These are phyloP conservation scores for Suhomyces sp. DNA, from an alignment of 805 yeast species.

Conservation along the genomic window DNA sequence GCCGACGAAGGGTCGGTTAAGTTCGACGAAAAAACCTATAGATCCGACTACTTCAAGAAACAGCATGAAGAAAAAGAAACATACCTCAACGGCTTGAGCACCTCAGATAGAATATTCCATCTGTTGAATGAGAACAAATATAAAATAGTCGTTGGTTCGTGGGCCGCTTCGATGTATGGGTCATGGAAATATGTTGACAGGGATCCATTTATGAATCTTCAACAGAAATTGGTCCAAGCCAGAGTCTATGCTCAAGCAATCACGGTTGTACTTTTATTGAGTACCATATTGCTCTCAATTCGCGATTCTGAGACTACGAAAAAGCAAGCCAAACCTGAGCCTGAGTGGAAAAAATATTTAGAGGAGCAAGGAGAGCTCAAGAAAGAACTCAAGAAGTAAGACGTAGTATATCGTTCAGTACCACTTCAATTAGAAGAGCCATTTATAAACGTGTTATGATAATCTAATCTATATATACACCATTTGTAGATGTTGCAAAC, in stretches of 20 bases:
- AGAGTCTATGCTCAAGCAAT: conserved; percentile 30
- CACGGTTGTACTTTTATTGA: conserved; percentile 25
- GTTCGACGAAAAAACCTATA: conserved; percentile 34
- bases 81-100: conserved; percentile 29
- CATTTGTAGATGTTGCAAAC: too few relatives aligned
- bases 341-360: conserved; percentile 21
- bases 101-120: conserved; percentile 29
- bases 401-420: too few relatives aligned
- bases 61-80: conserved; percentile 31
- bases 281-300: conserved; percentile 24
- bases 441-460: not conserved
- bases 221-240: conserved; percentile 28
- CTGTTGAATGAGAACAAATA: conserved; percentile 33
- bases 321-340: conserved; percentile 20
- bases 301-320: conserved; percentile 22
- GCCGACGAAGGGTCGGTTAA: conserved; percentile 47
- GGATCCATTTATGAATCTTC: conserved; percentile 23
- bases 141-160: conserved; percentile 33
- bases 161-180: conserved; percentile 38
- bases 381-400: not conserved
- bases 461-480: not conserved
- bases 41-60: conserved; percentile 26
- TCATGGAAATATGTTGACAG: conserved; percentile 27
- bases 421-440: not conserved
- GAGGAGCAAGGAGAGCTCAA: conserved; percentile 6